Base-by-base conservation (phyloP, 371 early-diverging fungal genomes). In the Batkoa obscura region DNA sequence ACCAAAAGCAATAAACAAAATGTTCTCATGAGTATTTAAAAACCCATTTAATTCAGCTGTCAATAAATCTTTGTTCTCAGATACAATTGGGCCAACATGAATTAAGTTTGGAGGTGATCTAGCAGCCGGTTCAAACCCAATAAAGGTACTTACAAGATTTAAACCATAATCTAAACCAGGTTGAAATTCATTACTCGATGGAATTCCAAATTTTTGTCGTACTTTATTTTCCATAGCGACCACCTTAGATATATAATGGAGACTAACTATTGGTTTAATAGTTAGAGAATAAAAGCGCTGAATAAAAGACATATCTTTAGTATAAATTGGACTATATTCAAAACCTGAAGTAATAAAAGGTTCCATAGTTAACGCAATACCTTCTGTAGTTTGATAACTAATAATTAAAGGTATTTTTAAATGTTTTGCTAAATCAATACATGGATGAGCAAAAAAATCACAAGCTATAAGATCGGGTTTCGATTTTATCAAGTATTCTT, bases 371-470 rank as follows among this genome's bases (percentile, higher is more conserved):
- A 45, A 45, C 8, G 15, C n/a, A 12, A 45, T 45, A 45, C 53
- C 53, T 31, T 52, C 53, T 4, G 38, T 23, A 8, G 53, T 5
- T 52, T 52, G 53, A 42, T 37, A 52, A 2, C 53, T 39, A 15
- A 31, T 6, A 23, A 52, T 37, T 3, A 32, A 6, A 5, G 58
- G 58, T 10, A 50, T 50, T 10, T 43, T 23, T 1, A 34, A 17
- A 9, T 42, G 23, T 6, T 43, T 32, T 9, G 58, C 58, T 2
- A 38, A 50, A 35, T 58, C 58, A 8, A 41, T 32, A 45, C 58
- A 58, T 15, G 38, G 32, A 15, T 12, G 13, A 13, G 39, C 32
- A 10, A 58, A 50, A 52, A 50, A 58, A 36, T 58, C 58, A 45
- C 58, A 58, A 2, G 51, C 23, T 4, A 58, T 37, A 6, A 58